Percentiles rank a stretch among this genome's conserved stretches.
Evolutionary conservation across 2,329 filamentous ascomycete species (phyloP).

Genomic region (Teratosphaeria nubilosa): DNA sequence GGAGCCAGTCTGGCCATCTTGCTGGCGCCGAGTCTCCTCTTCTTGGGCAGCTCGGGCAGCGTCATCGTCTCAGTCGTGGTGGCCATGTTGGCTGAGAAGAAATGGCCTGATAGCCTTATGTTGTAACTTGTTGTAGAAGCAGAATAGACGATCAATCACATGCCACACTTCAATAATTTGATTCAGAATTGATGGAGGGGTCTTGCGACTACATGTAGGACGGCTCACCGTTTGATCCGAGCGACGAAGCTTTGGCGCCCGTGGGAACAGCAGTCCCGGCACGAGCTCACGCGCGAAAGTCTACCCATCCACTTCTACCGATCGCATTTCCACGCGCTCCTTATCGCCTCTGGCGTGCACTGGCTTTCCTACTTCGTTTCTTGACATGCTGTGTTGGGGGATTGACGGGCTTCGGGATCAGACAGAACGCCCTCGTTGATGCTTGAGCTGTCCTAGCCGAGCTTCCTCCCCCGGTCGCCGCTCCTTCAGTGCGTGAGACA

Average conservation of each 20-base stretch:
- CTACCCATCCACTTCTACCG: neutral
- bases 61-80: constrained; percentile 50
- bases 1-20: constrained; percentile 59
- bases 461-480: neutral
- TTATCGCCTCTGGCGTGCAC: neutral
- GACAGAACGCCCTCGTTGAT: neutral
- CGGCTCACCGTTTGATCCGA: neutral
- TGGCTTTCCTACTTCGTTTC: neutral
- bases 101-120: neutral
- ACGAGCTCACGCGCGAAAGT: neutral
- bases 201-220: neutral
- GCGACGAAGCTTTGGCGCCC: neutral
- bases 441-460: neutral
- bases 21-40: constrained; percentile 38
- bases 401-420: neutral
- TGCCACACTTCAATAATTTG: neutral
- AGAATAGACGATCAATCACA: neutral
- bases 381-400: neutral
- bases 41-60: constrained; percentile 47
- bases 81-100: constrained; percentile 40
- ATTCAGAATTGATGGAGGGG: neutral
- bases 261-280: neutral
- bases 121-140: neutral
- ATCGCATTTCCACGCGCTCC: neutral
- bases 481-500: neutral